Percentiles rank a stretch among this genome's conserved stretches.
phyloP scores from a whole-genome alignment of 257 asterid genomes.

The Solanum gandarillasii region DNA sequence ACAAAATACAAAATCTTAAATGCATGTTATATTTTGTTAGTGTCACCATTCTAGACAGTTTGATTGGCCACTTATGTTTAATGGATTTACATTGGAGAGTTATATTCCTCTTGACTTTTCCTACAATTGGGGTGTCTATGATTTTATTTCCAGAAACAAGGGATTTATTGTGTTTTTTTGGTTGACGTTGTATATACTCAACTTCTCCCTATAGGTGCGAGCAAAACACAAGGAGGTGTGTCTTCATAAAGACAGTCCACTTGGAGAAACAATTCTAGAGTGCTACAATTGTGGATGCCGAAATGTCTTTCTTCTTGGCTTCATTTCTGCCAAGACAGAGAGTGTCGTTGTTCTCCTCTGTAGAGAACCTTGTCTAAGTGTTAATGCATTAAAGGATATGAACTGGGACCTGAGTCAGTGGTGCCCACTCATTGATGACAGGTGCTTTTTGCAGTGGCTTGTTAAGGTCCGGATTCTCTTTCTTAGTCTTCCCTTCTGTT shows the following conservation, averaged over 20 bases:
- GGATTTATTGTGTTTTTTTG: neutral
- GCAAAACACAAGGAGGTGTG: conserved; percentile 99
- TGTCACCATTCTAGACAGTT: neutral
- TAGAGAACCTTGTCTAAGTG: conserved; percentile 93
- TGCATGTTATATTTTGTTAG: neutral
- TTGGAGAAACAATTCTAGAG: conserved; percentile 96
- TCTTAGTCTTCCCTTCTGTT: neutral
- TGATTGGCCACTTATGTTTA: neutral
- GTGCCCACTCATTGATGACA: conserved; percentile 99
- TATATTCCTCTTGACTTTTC: neutral
- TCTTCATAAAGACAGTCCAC: conserved; percentile 97
- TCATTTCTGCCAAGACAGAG: conserved; percentile 97
- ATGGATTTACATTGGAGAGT: neutral
- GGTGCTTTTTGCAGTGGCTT: conserved; percentile 98
- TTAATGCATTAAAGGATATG: conserved; percentile 94
- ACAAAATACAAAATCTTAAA: neutral
- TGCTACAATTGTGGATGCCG: conserved; percentile 99
- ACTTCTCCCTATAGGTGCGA: conserved; percentile 49
- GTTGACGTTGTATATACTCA: neutral
- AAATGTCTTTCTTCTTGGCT: conserved; percentile 93
- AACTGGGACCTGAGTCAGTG: conserved; percentile 99
- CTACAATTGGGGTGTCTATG: neutral
- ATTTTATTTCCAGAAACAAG: neutral
- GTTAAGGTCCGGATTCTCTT: conserved; percentile 51
- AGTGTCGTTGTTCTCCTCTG: conserved; percentile 97